Evolutionary conservation across 768 basidiomycete species (phyloP), one percentile per base, ranked within the genome.

Genomic region (Russula emetica): DNA sequence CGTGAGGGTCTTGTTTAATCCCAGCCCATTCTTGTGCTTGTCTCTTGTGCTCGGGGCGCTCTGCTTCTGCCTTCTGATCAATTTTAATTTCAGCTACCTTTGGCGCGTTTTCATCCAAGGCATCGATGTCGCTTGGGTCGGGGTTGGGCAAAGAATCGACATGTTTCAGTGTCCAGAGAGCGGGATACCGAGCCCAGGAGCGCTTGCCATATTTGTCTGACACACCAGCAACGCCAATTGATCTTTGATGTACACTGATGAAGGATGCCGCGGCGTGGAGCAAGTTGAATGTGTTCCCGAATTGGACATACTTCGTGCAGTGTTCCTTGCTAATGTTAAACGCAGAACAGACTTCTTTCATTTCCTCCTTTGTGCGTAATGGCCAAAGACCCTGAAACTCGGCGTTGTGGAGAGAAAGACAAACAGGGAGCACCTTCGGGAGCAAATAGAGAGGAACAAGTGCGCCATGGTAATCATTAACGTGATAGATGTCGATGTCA

Each of bases 341-440:
- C 3, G 94, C 94, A 3, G 94, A 95, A 74, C 94, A 97, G 53
- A 97, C 94, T 74, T 97, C 94, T 78, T 93, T 95, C 93, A 95
- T 94, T 74, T 97, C 94, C 72, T 95, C 94, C 78, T 96, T 96
- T 42, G 94, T 97, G 52, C 94, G 88, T 28, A 97, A 82, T 7
- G 94, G 91, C 94, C 94, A 96, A 28, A 95, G 82, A 76, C 94
- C 94, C 73, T 97, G 94, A 82, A 97, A 97, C 75, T 97, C 94
- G 71, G 94, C 94, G 69, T 97, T 97, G 80, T 97, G 94, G 38
- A 97, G 81, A 3, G 94, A 97, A 34, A 97, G 79, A 74, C 94
- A 96, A 71, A 86, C 83, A 0, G 94, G 94, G 53, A 96, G 77
- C 64, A 97, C 86, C 75, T 94, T 94, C 54, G 94, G 94, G 20